These are phyloP conservation scores for Pneumocystis carinii DNA, from an alignment of 1,139 yeast genomes.

Conservation along the genomic window DNA sequence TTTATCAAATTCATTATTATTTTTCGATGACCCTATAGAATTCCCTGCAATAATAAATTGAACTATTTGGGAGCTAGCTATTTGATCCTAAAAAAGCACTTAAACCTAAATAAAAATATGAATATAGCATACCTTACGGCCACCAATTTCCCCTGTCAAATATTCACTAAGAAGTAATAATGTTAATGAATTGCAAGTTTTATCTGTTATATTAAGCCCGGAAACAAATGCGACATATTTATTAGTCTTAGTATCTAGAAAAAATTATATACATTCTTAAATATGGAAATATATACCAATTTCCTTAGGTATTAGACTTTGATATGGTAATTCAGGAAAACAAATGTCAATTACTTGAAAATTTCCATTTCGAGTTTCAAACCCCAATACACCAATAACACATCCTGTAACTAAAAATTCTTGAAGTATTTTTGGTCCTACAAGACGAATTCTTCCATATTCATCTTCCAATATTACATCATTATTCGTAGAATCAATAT, in stretches of 20 bases:
- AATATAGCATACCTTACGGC: slow-evolving; percentile 15
- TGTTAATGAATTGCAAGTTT: slow-evolving; percentile 32
- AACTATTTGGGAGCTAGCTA: slow-evolving; percentile 28
- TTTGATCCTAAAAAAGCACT: slow-evolving; percentile 18
- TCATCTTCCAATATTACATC: slow-evolving; percentile 76
- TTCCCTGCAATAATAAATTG: slow-evolving; percentile 64
- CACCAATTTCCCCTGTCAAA: slow-evolving; percentile 53
- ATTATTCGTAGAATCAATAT: slow-evolving; percentile 43
- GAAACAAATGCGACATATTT: slow-evolving; percentile 49
- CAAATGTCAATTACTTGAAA: slow-evolving; percentile 72
- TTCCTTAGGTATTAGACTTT: slow-evolving; percentile 18
- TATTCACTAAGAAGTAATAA: slow-evolving; percentile 56
- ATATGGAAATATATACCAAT: neutral
- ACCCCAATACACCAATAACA: slow-evolving; percentile 71
- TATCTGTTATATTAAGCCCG: slow-evolving; percentile 48
- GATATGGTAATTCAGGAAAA: slow-evolving; percentile 53
- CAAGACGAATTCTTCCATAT: slow-evolving; percentile 67
- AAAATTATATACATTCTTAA: neutral
- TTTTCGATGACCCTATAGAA: slow-evolving; percentile 30
- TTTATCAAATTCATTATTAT: slow-evolving; percentile 18
- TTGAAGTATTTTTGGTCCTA: slow-evolving; percentile 43
- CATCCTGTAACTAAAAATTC: slow-evolving; percentile 68
- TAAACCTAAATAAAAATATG: neutral
- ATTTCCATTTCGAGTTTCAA: slow-evolving; percentile 69
- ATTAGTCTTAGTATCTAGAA: neutral